A percentile compares a stretch with the other conserved stretches of the same genome.
Conservation (phyloP, 805 yeast genomes). For the Isabelozyma rhagii region DNA sequence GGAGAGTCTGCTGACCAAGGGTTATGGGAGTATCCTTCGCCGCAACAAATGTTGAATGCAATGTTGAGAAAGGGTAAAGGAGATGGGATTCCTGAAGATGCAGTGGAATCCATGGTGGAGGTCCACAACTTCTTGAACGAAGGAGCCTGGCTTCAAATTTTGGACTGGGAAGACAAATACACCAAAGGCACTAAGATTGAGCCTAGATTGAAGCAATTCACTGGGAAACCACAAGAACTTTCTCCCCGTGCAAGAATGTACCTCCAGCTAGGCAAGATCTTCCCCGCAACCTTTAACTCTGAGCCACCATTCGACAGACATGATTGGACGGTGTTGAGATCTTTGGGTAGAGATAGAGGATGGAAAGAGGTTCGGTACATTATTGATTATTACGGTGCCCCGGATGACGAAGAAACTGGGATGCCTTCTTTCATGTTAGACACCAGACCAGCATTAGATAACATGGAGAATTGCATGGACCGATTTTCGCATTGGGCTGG, state of each 20-base stretch:
- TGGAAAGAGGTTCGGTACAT: slow-evolving; percentile 85
- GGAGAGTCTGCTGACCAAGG: slow-evolving; percentile 66
- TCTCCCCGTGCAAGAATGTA: slow-evolving; percentile 82
- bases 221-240: slow-evolving; percentile 86
- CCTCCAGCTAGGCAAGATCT: slow-evolving; percentile 59
- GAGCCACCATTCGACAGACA: slow-evolving; percentile 97
- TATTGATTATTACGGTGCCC: slow-evolving; percentile 94
- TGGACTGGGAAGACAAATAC: slow-evolving; percentile 84
- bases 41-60: slow-evolving; percentile 98
- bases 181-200: slow-evolving; percentile 49
- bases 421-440: slow-evolving; percentile 90
- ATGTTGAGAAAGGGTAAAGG: slow-evolving; percentile 92
- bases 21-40: slow-evolving; percentile 98
- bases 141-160: slow-evolving; percentile 95
- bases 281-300: slow-evolving; percentile 69
- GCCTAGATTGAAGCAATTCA: slow-evolving; percentile 81
- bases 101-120: slow-evolving; percentile 94
- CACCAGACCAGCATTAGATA: slow-evolving; percentile 93
- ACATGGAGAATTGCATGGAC: slow-evolving; percentile 58
- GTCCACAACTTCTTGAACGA: slow-evolving; percentile 95
- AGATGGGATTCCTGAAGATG: slow-evolving; percentile 87
- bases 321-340: slow-evolving; percentile 93
- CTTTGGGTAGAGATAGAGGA: slow-evolving; percentile 38
- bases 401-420: slow-evolving; percentile 81
- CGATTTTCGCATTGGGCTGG: slow-evolving; percentile 65